Base-by-base conservation (phyloP, 2,329 filamentous ascomycete species). In the Diaporthe citri region DNA sequence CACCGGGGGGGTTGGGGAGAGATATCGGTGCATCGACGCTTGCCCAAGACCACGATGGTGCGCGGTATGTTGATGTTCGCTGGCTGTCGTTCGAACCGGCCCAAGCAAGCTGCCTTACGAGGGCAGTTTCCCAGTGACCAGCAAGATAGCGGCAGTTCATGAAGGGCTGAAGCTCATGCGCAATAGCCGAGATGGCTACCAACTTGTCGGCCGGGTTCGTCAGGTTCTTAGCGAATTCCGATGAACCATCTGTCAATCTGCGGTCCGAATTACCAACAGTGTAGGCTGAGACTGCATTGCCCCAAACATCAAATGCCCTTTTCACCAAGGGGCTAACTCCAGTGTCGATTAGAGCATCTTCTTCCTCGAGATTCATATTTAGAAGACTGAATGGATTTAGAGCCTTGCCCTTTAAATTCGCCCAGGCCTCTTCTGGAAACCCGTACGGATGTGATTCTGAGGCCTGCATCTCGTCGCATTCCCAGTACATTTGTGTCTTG, bases 381-480 rank as follows among this genome's bases (percentile, higher is more conserved):
- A 41, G n/a, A 25, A 60, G 57, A 60, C 57, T 60, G 57, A 36
- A 60, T 60, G 57, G 57, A 25, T 60, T 60, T 28, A 41, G 22
- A 41, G 57, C 57, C 57, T 60, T 60, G 2, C 22, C 36, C 22
- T 60, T 60, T 7, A 60, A 22, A 12, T 60, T 39, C 22, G 22
- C 57, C 34, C 34, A 60, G 36, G 22, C 57, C 57, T 60, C 57
- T 9, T 60, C n/a, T 34, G 57, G 57, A 41, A 60, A 60, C 12
- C 57, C 57, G 34, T 25, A 60, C 4, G 57, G 57, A 41, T 60
- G 41, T 39, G 57, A 60, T 60, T 60, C 57, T 41, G 57, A 60
- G 57, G 57, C 57, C 34, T 60, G 57, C 34, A 60, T 41, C 57
- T 60, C 57, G 57, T 60, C 57, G 34, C 57, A 60, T 60, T 60